Conservation (phyloP, 129 eudicot species). For the Dittrichia graveolens region DNA sequence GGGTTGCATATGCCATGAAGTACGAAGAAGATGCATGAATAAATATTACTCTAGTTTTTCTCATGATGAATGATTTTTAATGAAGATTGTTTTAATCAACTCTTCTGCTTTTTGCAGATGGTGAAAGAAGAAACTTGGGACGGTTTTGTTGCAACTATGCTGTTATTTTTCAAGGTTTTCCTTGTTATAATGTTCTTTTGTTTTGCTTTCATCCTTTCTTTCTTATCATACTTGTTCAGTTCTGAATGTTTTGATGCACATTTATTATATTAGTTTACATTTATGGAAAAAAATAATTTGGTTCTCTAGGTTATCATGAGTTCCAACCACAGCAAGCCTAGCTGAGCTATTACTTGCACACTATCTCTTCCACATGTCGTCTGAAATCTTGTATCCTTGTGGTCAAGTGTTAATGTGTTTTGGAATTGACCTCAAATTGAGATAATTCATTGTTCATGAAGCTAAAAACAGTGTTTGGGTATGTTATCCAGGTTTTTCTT, state of each 20-base stretch:
- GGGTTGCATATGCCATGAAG: not conserved
- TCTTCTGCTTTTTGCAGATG: constrained; percentile 46
- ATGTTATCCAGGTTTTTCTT: constrained; percentile 64
- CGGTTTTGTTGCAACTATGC: constrained; percentile 63
- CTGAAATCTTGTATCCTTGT: not conserved
- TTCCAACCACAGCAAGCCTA: constrained; percentile 11
- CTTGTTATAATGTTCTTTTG: constrained; percentile 5
- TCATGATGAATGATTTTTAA: not conserved
- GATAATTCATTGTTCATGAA: not conserved
- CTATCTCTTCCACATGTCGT: not conserved
- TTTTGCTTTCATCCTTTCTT: not conserved
- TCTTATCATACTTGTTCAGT: not conserved
- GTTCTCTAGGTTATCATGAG: constrained; percentile 9
- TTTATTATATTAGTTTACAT: not conserved
- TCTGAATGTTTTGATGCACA: not conserved
- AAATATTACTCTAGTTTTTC: not conserved
- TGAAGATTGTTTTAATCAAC: too few relatives aligned
- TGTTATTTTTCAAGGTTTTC: constrained; percentile 73
- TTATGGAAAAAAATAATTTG: not conserved
- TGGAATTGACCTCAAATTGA: constrained; percentile 3
- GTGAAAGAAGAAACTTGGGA: constrained; percentile 95
- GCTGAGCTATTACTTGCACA: constrained; percentile 10
- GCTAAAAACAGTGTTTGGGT: not conserved
- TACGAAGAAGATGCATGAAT: not conserved
- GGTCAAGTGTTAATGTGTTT: not conserved